Evolutionary conservation across 129 eudicot species (phyloP), one percentile per base, ranked within the genome.

Genomic region (Rutidosis leptorrhynchoides): DNA sequence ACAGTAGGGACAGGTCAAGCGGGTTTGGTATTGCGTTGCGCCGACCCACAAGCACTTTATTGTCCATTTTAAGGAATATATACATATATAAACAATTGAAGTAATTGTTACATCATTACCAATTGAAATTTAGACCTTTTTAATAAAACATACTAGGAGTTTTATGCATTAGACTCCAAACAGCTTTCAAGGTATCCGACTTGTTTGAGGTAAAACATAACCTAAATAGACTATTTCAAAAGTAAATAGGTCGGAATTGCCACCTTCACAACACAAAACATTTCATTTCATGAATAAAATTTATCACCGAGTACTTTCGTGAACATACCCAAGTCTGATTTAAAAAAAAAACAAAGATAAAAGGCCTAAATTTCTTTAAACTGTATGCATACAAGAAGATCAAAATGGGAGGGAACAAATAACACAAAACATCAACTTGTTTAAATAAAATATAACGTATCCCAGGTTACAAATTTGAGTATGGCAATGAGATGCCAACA

Each of bases 381-480:
- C 5, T 12, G 16, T 35, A 65, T 67, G 19, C 49, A 21, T 52
- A 51, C 23, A 66, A 23, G 49, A 66, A 58, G 62, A 74, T 24
- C 29, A 45, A 67, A 45, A 67, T n/a, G 7, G 45, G 3, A 74
- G 21, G 30, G 23, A 64, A 27, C 6, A 0, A 43, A 40, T 21
- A 66, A 45, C 73, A 72, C 21, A 19, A 12, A 14, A 23, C 67
- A 59, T 49, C 8, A n/a, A 59, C 28, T 58, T 54, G 40, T 27
- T 12, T 74, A 58, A 24, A 46, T 40, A 29, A 15, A 58, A 40
- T 3, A 17, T 62, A 35, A 2, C 19, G 46, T 3, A 73, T 73
- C 72, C 58, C 46, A 23, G 58, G 59, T 59, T 46, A 74, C 74
- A 69, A 40, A n/a, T 56, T 27, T 57, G 21, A 25, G n/a, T 23